Evolutionary conservation across 106 monocot genomes (phyloP).

Genomic region (Dendrobium chrysotoxum): DNA sequence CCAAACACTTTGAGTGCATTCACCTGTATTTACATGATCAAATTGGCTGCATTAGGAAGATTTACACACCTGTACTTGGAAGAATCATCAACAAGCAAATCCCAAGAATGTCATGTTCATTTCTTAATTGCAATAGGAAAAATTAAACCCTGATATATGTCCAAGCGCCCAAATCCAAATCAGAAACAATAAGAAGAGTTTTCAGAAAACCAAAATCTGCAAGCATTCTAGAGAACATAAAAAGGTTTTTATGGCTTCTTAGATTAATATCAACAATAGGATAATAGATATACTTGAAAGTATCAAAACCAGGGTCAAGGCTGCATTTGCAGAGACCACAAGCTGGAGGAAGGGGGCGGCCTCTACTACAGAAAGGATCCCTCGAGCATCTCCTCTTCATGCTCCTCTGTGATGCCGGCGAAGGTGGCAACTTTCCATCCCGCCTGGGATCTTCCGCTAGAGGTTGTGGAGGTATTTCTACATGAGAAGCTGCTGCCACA

Average conservation of each 20-base stretch:
- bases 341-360: constrained; percentile 29
- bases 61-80: no score
- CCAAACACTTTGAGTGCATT: no score
- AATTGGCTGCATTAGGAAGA: no score
- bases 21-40: no score
- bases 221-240: background rate
- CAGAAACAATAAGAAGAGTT: no score
- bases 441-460: background rate
- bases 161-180: background rate
- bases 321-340: constrained; percentile 46
- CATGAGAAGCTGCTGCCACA: background rate
- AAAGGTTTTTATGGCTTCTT: background rate
- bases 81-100: no score
- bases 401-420: background rate
- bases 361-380: constrained; percentile 14
- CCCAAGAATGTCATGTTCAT: no score
- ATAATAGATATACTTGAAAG: constrained; percentile 56
- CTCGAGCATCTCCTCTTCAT: constrained; percentile 11
- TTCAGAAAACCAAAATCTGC: background rate
- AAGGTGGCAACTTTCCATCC: background rate
- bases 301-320: constrained; percentile 45
- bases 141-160: no score
- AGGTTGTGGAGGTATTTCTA: background rate
- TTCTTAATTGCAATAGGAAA: no score
- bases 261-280: background rate